Percentiles rank a stretch among this genome's conserved stretches.
phyloP scores from a whole-genome alignment of 441 rosid species.

The Erodium trifolium region DNA sequence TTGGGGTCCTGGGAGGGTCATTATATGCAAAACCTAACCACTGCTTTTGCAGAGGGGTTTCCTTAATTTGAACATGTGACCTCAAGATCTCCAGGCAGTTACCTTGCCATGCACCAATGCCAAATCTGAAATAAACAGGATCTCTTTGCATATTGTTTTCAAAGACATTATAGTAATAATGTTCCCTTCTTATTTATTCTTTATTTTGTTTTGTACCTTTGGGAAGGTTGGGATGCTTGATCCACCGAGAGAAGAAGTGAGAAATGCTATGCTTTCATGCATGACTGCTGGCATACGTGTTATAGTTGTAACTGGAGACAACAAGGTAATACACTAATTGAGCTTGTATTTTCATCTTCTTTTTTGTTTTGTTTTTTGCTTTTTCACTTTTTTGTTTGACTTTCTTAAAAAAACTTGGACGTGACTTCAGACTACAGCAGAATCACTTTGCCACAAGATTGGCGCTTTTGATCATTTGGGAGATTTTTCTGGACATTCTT shows the following conservation, averaged over 20 bases:
- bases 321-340: conserved; percentile 54
- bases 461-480: conserved; percentile 90
- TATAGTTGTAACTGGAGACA: conserved; percentile 97
- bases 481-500: conserved; percentile 75
- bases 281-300: conserved; percentile 99
- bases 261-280: conserved; percentile 92
- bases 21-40: not conserved
- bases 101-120: not conserved
- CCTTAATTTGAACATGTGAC: not conserved
- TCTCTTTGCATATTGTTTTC: not conserved
- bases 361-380: conserved; percentile 14
- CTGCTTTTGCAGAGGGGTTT: not conserved
- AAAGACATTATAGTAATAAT: not conserved
- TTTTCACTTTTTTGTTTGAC: conserved; percentile 16
- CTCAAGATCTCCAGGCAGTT: not conserved
- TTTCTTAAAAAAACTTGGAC: conserved; percentile 23
- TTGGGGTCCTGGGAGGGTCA: not conserved
- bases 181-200: conserved; percentile 9
- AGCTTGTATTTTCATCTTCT: conserved; percentile 11
- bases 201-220: conserved; percentile 11
- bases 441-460: conserved; percentile 87
- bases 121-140: not conserved
- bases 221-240: conserved; percentile 98
- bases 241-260: conserved; percentile 98
- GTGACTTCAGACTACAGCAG: conserved; percentile 82